These are phyloP conservation scores for Boletellus deceptivus DNA, from an alignment of 1,284 basidiomycete species.

Conservation along the genomic window DNA sequence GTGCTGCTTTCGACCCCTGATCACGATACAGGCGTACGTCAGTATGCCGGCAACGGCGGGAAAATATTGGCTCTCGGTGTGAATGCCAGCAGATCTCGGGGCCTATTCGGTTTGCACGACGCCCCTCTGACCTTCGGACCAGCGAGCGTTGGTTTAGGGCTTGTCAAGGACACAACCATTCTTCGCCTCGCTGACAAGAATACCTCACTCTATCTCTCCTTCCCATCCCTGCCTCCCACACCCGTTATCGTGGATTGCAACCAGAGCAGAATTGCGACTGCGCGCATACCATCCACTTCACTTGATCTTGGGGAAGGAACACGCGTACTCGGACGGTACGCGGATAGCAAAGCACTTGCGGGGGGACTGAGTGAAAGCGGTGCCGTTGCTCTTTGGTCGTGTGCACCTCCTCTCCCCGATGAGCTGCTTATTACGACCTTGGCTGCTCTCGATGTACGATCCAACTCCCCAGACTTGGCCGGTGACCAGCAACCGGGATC, in stretches of 20 bases:
- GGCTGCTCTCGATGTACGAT: constrained; percentile 26
- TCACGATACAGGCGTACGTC: constrained; percentile 49
- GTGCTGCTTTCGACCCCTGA: constrained; percentile 66
- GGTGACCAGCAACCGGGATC: not conserved
- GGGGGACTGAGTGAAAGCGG: constrained; percentile 28
- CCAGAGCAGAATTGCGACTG: constrained; percentile 8
- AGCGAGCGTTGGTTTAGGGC: constrained; percentile 11
- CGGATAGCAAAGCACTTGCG: constrained; percentile 17
- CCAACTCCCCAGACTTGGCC: not conserved
- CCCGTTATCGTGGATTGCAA: constrained; percentile 9
- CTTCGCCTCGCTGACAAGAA: constrained; percentile 26
- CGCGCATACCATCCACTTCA: constrained; percentile 11
- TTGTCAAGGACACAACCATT: constrained; percentile 20
- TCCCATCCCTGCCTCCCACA: constrained; percentile 18
- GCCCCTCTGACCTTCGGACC: constrained; percentile 8
- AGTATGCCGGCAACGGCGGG: constrained; percentile 72
- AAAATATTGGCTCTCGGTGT: constrained; percentile 65
- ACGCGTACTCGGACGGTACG: constrained; percentile 20
- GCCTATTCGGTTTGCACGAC: constrained; percentile 20
- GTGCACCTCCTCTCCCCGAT: constrained; percentile 25
- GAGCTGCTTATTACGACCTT: constrained; percentile 21
- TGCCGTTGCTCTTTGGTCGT: constrained; percentile 30
- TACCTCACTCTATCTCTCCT: constrained; percentile 28
- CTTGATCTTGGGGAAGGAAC: constrained; percentile 17
- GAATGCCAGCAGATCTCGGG: constrained; percentile 31